phyloP scores from a whole-genome alignment of 163 green algal species.

The Botryococcus braunii region DNA sequence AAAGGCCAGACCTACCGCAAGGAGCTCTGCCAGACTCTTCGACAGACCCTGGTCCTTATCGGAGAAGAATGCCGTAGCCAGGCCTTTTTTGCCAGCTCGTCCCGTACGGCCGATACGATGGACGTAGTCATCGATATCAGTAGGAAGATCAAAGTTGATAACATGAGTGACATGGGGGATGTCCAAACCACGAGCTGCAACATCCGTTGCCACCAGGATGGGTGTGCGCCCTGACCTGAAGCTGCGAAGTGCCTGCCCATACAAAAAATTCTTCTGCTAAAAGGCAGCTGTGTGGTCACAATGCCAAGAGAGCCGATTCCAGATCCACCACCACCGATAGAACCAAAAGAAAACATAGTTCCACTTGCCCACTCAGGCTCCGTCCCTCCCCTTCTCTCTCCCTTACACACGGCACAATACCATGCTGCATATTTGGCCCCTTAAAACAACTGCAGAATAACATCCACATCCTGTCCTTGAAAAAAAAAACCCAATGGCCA shows the following conservation, averaged over 20 bases:
- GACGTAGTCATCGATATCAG: conserved; percentile 98
- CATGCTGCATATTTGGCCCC: too few relatives aligned
- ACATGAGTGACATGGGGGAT: conserved; percentile 91
- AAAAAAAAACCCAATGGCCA: too few relatives aligned
- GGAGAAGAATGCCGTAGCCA: conserved; percentile 76
- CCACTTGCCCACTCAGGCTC: too few relatives aligned
- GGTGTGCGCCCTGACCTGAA: conserved; percentile 88
- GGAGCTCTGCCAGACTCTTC: conserved; percentile 37
- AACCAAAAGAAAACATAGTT: not conserved
- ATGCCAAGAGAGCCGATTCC: not conserved
- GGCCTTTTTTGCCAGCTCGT: conserved; percentile 76
- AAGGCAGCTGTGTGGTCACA: not conserved
- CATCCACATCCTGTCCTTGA: too few relatives aligned
- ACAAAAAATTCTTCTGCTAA: too few relatives aligned
- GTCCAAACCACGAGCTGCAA: conserved; percentile 92
- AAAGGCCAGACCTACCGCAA: conserved; percentile 12
- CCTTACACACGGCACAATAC: too few relatives aligned
- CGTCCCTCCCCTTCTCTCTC: too few relatives aligned
- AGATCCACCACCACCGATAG: too few relatives aligned
- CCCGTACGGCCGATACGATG: conserved; percentile 91
- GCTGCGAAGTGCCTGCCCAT: conserved; percentile 71
- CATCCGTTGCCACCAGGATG: conserved; percentile 95
- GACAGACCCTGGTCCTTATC: conserved; percentile 59
- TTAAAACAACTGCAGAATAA: too few relatives aligned
- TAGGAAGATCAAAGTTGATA: conserved; percentile 85